Conservation (phyloP, 169 alveolate genomes). For the Theileria annulata region DNA sequence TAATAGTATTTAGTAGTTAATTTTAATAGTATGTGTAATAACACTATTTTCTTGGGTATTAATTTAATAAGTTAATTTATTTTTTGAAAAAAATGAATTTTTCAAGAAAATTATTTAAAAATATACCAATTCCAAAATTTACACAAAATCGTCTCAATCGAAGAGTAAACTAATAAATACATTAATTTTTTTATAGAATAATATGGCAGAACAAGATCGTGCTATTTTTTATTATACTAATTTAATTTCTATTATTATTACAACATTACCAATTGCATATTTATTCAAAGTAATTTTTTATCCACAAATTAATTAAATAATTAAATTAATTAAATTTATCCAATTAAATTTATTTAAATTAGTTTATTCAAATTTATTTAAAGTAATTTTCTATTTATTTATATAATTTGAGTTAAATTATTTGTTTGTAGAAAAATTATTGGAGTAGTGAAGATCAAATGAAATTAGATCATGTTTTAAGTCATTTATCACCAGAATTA, state of each 20-base stretch:
- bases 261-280: slow-evolving; percentile 64
- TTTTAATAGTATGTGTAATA: neutral
- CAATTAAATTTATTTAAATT: neutral
- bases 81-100: slow-evolving; percentile 17
- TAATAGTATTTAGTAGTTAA: neutral
- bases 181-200: neutral
- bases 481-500: slow-evolving; percentile 23
- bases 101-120: slow-evolving; percentile 34
- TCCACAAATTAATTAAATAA: neutral
- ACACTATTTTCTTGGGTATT: neutral
- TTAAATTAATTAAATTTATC: neutral
- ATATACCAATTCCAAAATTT: slow-evolving; percentile 64
- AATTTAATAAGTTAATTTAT: neutral
- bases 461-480: slow-evolving; percentile 40
- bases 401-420: no score
- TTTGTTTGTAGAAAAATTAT: slow-evolving; percentile 69
- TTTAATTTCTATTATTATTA: slow-evolving; percentile 45
- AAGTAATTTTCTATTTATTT: neutral
- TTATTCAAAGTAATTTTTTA: slow-evolving; percentile 60
- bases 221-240: slow-evolving; percentile 63
- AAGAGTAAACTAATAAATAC: slow-evolving; percentile 37
- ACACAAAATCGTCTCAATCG: slow-evolving; percentile 52
- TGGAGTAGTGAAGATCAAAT: slow-evolving; percentile 63
- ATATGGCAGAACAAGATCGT: slow-evolving; percentile 67
- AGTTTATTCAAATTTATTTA: neutral